Conservation (phyloP, 148 eudicot species). For the Vaccinium macrocarpon region DNA sequence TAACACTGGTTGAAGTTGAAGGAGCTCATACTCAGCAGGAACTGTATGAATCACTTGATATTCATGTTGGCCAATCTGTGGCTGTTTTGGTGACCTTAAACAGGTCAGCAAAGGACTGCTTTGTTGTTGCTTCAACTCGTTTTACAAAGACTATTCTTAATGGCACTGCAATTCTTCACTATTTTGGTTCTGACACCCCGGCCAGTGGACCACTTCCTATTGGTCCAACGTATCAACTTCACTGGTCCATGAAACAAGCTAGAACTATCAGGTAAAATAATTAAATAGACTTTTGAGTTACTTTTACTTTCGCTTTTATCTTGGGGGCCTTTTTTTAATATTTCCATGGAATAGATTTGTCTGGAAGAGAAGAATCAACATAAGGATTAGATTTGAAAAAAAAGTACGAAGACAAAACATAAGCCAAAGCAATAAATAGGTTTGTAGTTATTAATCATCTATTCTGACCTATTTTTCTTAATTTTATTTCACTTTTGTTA, state of each 20-base stretch:
- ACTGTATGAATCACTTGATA: conserved; percentile 64
- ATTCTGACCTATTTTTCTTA: not conserved
- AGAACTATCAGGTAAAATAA: conserved; percentile 60
- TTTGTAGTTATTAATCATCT: not conserved
- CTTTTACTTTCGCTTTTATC: too few relatives aligned
- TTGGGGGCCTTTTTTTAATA: too few relatives aligned
- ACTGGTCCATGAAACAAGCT: conserved; percentile 94
- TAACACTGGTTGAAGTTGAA: conserved; percentile 72
- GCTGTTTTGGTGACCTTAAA: conserved; percentile 58
- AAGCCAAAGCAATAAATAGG: not conserved
- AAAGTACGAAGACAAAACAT: too few relatives aligned
- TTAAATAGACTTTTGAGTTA: too few relatives aligned
- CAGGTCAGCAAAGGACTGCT: conserved; percentile 47
- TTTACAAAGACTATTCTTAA: conserved; percentile 47
- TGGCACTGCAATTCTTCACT: conserved; percentile 51
- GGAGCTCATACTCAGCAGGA: conserved; percentile 76
- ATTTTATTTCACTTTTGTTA: not conserved
- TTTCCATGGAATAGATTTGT: too few relatives aligned
- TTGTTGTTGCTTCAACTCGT: conserved; percentile 71
- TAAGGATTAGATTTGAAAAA: too few relatives aligned
- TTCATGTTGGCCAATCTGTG: conserved; percentile 77
- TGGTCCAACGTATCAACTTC: conserved; percentile 69
- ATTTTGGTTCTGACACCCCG: conserved; percentile 42
- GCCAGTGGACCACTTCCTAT: conserved; percentile 48
- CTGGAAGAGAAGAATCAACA: too few relatives aligned